Conservation (phyloP, 2,329 filamentous ascomycete species). For the Thermothelomyces thermophilus region DNA sequence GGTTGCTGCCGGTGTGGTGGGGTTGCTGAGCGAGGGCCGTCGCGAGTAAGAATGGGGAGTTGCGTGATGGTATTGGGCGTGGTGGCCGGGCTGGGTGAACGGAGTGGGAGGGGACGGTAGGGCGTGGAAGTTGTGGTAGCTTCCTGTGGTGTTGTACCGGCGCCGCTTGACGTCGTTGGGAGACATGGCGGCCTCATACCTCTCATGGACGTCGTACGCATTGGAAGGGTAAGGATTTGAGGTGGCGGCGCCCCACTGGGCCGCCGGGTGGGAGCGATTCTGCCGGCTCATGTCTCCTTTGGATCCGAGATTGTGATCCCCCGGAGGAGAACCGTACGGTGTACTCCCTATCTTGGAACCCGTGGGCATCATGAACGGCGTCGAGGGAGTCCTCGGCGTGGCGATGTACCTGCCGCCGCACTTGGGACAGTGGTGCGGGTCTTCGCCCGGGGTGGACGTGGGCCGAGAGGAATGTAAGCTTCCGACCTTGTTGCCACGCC, state of each 20-base stretch:
- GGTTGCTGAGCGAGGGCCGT: neutral
- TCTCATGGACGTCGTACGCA: slow-evolving; percentile 35
- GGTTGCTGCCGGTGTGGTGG: neutral
- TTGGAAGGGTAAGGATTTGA: neutral
- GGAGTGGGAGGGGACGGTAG: slow-evolving; percentile 13
- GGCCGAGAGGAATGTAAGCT: slow-evolving; percentile 9
- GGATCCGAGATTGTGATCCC: neutral
- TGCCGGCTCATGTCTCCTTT: slow-evolving; percentile 4
- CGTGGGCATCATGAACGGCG: slow-evolving; percentile 35
- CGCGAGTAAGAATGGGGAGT: neutral
- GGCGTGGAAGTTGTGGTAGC: slow-evolving; percentile 16
- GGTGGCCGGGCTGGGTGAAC: neutral
- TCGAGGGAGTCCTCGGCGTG: slow-evolving; percentile 53
- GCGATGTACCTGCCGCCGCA: slow-evolving; percentile 64
- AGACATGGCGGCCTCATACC: slow-evolving; percentile 31
- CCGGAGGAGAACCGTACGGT: slow-evolving; percentile 4
- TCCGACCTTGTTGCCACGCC: slow-evolving; percentile 47
- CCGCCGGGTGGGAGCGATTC: neutral
- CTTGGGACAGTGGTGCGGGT: slow-evolving; percentile 57
- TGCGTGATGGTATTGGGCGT: neutral
- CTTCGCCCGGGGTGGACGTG: slow-evolving; percentile 36
- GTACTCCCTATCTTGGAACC: neutral
- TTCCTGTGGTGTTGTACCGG: slow-evolving; percentile 26
- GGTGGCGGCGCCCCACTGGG: slow-evolving; percentile 2
- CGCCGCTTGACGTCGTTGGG: slow-evolving; percentile 32